Evolutionary conservation across 129 eudicot genomes (phyloP).

Genomic region (Escallonia rubra): DNA sequence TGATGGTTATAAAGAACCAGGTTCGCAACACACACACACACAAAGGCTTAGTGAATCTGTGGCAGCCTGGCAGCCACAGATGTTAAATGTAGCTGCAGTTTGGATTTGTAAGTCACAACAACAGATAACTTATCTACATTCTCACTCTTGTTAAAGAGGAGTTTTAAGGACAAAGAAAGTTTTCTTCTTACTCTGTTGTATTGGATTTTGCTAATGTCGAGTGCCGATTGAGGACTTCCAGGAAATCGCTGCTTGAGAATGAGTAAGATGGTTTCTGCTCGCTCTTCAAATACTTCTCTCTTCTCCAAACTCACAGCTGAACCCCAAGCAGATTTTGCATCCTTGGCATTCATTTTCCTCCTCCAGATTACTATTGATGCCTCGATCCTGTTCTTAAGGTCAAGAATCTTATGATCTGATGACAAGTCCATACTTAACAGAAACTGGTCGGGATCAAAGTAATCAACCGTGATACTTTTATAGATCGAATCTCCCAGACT

Average conservation of each 20-base stretch:
- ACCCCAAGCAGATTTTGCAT: slow-evolving; percentile 87
- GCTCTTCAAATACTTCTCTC: slow-evolving; percentile 88
- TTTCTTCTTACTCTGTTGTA: slow-evolving; percentile 59
- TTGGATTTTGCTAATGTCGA: slow-evolving; percentile 86
- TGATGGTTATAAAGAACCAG: too few relatives aligned
- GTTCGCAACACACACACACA: too few relatives aligned
- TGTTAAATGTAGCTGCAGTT: too few relatives aligned
- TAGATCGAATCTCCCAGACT: slow-evolving; percentile 86
- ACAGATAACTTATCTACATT: too few relatives aligned
- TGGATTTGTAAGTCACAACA: too few relatives aligned
- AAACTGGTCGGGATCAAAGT: slow-evolving; percentile 70
- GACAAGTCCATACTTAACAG: slow-evolving; percentile 65
- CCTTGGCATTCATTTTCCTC: slow-evolving; percentile 83
- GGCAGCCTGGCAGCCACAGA: too few relatives aligned
- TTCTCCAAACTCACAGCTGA: slow-evolving; percentile 80
- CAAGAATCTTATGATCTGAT: slow-evolving; percentile 81
- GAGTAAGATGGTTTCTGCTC: slow-evolving; percentile 81
- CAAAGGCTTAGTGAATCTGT: too few relatives aligned
- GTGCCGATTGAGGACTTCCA: slow-evolving; percentile 72
- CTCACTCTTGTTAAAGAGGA: too few relatives aligned
- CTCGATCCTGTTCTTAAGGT: slow-evolving; percentile 87
- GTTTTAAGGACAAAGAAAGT: not conserved
- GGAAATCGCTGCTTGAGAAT: slow-evolving; percentile 82
- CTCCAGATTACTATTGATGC: slow-evolving; percentile 94
- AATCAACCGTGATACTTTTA: slow-evolving; percentile 71